A percentile compares a stretch with the other conserved stretches of the same genome.
Evolutionary conservation across 306 rosid genomes (phyloP).

Genomic region (Cercis canadensis): DNA sequence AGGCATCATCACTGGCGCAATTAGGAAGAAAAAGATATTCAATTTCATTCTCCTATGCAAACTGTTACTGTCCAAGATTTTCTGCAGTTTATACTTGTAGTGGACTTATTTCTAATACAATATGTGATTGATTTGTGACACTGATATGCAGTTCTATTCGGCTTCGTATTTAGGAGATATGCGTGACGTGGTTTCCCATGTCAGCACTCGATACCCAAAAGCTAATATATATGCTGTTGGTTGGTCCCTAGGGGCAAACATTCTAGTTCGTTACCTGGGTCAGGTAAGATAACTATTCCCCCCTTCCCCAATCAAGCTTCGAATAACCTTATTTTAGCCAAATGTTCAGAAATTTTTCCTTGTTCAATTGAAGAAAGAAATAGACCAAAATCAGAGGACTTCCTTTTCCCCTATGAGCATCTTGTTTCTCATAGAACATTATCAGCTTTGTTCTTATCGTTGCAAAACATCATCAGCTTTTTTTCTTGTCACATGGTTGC

Average conservation of each 20-base stretch:
- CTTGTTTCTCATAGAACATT: neutral
- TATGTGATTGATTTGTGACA: slow-evolving; percentile 2
- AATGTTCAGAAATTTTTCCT: neutral
- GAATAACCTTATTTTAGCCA: neutral
- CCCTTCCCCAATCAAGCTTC: neutral
- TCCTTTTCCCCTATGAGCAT: neutral
- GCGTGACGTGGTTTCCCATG: slow-evolving; percentile 78
- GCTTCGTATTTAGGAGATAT: slow-evolving; percentile 93
- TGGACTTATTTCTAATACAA: neutral
- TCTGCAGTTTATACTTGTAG: no score
- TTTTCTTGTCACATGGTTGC: neutral
- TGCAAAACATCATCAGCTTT: neutral
- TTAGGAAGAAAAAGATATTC: no score
- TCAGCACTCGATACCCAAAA: slow-evolving; percentile 61
- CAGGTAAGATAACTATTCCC: slow-evolving; percentile 52
- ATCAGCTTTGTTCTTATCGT: no score
- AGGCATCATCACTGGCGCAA: no score
- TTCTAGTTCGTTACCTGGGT: slow-evolving; percentile 91
- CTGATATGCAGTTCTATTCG: slow-evolving; percentile 91
- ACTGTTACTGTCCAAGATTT: no score
- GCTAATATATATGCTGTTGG: slow-evolving; percentile 89
- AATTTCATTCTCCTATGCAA: no score
- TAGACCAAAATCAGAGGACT: neutral
- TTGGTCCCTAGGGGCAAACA: slow-evolving; percentile 98
- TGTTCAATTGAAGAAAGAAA: neutral